Evolutionary conservation across 1,284 basidiomycete species (phyloP).

Genomic region (Kwoniella shivajii): DNA sequence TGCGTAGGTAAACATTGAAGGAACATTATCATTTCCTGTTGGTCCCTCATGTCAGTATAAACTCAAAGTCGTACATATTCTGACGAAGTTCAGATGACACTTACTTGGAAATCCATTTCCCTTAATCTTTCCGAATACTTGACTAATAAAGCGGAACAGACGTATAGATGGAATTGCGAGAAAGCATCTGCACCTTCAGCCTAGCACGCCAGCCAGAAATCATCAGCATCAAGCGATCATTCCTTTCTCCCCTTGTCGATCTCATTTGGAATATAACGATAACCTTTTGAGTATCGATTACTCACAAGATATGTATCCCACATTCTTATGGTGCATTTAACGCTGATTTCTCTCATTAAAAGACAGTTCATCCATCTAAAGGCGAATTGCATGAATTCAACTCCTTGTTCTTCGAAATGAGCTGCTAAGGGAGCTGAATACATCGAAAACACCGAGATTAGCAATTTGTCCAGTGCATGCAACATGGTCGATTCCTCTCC

Average conservation of each 20-base stretch:
- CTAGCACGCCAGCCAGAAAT: too few relatives aligned
- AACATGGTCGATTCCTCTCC: too few relatives aligned
- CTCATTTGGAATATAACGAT: too few relatives aligned
- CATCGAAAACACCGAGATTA: background rate
- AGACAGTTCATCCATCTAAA: constrained; percentile 99
- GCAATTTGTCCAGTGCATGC: too few relatives aligned
- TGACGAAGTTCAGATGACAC: constrained; percentile 24
- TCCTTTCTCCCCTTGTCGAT: too few relatives aligned
- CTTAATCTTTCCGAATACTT: constrained; percentile 87
- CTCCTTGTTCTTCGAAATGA: constrained; percentile 83
- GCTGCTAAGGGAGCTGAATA: constrained; percentile 73
- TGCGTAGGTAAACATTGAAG: constrained; percentile 94
- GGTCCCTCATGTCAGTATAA: background rate
- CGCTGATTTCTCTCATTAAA: constrained; percentile 92
- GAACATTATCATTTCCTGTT: constrained; percentile 97
- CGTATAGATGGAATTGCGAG: constrained; percentile 94
- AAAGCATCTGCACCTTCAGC: constrained; percentile 93
- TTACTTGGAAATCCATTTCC: constrained; percentile 94
- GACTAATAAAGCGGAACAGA: constrained; percentile 91
- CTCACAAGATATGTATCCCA: constrained; percentile 96
- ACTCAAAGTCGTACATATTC: background rate
- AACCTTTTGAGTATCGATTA: constrained; percentile 17
- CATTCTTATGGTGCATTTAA: constrained; percentile 93
- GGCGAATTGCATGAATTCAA: constrained; percentile 98
- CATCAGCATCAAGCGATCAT: background rate